Percentiles rank a stretch among this genome's conserved stretches.
phyloP scores from a whole-genome alignment of 2,329 filamentous ascomycete species.

The Cordyceps cateniannulata region DNA sequence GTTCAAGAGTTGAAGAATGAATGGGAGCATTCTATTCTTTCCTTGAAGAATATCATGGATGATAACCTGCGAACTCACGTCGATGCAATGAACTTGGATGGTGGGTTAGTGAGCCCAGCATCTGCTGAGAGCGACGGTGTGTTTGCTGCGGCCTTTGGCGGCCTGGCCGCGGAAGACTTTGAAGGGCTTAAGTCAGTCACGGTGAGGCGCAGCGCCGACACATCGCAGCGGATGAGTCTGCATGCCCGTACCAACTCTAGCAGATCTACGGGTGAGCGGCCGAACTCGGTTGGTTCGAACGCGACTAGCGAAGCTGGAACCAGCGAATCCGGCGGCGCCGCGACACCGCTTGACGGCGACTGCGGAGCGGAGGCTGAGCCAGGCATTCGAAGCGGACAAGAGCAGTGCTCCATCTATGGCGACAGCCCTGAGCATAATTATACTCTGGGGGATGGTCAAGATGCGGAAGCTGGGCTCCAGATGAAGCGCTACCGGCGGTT shows the following conservation, averaged over 20 bases:
- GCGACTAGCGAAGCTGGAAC: constrained; percentile 32
- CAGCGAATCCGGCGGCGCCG: constrained; percentile 26
- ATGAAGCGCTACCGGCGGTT: constrained; percentile 30
- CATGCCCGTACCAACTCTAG: constrained; percentile 13
- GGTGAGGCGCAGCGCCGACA: constrained; percentile 1
- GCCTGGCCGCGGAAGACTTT: constrained; percentile 27
- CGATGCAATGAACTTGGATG: constrained; percentile 16
- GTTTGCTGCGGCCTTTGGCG: constrained; percentile 30
- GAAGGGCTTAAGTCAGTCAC: constrained; percentile 20
- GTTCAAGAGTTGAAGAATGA: constrained; percentile 32
- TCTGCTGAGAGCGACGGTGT: constrained; percentile 20
- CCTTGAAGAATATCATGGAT: constrained; percentile 28
- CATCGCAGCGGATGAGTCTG: constrained; percentile 13
- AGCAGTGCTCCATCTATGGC: constrained; percentile 14
- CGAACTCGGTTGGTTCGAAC: constrained; percentile 28
- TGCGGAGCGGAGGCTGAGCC: neutral
- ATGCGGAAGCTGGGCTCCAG: constrained; percentile 28
- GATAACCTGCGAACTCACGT: constrained; percentile 27
- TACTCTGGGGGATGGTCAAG: constrained; percentile 23
- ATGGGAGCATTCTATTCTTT: constrained; percentile 30
- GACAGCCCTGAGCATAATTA: constrained; percentile 25
- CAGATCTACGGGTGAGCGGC: constrained; percentile 19
- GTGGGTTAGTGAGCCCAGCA: constrained; percentile 15
- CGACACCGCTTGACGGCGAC: constrained; percentile 32
- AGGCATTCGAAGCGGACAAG: neutral